A percentile compares a stretch with the other conserved stretches of the same genome.
These are phyloP conservation scores for Nemophila menziesii DNA, from an alignment of 257 asterid species.

Conservation along the genomic window DNA sequence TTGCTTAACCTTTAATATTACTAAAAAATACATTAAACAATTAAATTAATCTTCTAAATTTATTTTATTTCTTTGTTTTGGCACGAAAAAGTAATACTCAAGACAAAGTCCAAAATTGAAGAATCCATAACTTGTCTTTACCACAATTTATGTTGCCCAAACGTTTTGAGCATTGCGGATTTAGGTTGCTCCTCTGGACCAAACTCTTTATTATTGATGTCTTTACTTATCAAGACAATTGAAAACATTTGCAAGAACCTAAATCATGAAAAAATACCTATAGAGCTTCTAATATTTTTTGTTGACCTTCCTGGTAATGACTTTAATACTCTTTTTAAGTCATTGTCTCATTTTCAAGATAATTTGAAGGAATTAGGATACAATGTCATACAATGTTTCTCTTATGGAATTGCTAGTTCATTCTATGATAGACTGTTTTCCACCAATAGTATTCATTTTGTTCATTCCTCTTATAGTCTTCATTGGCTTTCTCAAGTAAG, in stretches of 20 bases:
- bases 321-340: constrained; percentile 4
- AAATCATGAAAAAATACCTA: background rate
- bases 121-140: constrained; percentile 15
- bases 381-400: background rate
- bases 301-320: constrained; percentile 8
- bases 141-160: constrained; percentile 10
- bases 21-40: too few relatives aligned
- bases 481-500: constrained; percentile 16
- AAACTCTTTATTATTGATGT: constrained; percentile 32
- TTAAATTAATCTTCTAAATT: too few relatives aligned
- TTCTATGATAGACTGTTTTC: constrained; percentile 12
- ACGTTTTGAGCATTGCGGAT: constrained; percentile 37
- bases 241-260: background rate
- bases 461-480: constrained; percentile 14
- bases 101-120: constrained; percentile 17
- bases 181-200: constrained; percentile 70
- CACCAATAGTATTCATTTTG: background rate
- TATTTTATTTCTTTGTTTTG: too few relatives aligned
- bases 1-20: too few relatives aligned
- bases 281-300: background rate
- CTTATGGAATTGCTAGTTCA: constrained; percentile 3
- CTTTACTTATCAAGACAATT: background rate
- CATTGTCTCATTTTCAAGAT: background rate
- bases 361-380: background rate
- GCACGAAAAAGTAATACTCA: constrained; percentile 19